These are phyloP conservation scores for Globisporangium spinosum DNA, from an alignment of 352 stramenopile genomes.

Conservation along the genomic window DNA sequence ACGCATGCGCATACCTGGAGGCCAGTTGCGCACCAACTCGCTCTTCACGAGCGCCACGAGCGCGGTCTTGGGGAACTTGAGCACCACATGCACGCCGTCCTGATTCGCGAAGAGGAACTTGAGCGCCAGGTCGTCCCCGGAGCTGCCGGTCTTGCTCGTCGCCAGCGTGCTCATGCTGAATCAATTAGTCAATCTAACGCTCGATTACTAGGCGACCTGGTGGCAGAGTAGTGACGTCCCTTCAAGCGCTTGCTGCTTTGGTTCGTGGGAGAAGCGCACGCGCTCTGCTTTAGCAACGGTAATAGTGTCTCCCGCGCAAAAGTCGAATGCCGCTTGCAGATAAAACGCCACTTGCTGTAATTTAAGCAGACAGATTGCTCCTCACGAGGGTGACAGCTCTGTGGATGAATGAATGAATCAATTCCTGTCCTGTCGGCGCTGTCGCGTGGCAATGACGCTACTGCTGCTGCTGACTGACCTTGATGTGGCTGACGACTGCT, in stretches of 20 bases:
- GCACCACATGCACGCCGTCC: slow-evolving; percentile 64
- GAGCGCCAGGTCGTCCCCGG: slow-evolving; percentile 50
- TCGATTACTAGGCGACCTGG: not conserved
- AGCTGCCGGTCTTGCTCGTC: slow-evolving; percentile 29
- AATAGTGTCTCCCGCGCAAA: not conserved
- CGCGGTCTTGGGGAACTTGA: slow-evolving; percentile 47
- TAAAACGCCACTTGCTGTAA: not conserved
- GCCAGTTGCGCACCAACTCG: slow-evolving; percentile 68
- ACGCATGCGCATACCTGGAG: slow-evolving; percentile 28
- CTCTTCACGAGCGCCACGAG: slow-evolving; percentile 60
- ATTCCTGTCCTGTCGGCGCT: not conserved
- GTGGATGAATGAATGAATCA: not conserved
- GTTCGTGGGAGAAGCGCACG: not conserved
- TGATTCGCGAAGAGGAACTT: slow-evolving; percentile 87
- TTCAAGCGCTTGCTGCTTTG: not conserved
- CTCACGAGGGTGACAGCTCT: not conserved
- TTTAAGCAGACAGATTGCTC: not conserved
- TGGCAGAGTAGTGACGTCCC: not conserved
- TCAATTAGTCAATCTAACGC: not conserved
- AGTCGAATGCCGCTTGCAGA: not conserved
- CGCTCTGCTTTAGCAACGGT: not conserved
- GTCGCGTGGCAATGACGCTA: not conserved
- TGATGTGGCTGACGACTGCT: not conserved
- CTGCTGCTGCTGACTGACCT: not conserved
- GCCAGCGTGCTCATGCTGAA: slow-evolving; percentile 13